Conservation (phyloP, 2,329 filamentous ascomycete species). For the Tolypocladium sp. region DNA sequence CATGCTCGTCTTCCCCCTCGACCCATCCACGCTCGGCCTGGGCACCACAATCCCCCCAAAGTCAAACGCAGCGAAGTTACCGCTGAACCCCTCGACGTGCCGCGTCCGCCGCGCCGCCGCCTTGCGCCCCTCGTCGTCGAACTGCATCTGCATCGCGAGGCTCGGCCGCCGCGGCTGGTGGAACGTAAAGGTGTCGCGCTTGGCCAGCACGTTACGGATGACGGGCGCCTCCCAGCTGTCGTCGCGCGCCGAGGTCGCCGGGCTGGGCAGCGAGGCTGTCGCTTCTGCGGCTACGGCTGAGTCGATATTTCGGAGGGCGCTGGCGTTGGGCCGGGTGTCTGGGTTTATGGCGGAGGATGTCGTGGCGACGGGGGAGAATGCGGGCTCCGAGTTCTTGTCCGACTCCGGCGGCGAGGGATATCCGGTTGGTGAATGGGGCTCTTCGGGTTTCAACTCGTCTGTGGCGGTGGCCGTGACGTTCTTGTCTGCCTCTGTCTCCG, state of each 20-base stretch:
- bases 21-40: constrained; percentile 1
- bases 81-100: constrained; percentile 22
- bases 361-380: constrained; percentile 11
- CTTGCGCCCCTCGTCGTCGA: constrained; percentile 11
- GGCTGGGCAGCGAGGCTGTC: constrained; percentile 27
- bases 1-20: background rate
- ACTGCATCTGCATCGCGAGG: constrained; percentile 35
- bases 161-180: constrained; percentile 36
- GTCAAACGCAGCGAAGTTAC: constrained; percentile 28
- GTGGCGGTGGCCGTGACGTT: background rate
- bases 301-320: constrained; percentile 16
- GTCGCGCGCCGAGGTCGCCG: constrained; percentile 30
- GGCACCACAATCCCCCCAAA: constrained; percentile 24
- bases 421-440: constrained; percentile 6
- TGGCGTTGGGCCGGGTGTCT: constrained; percentile 13
- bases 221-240: constrained; percentile 33
- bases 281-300: constrained; percentile 4
- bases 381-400: constrained; percentile 14
- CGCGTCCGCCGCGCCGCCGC: constrained; percentile 10
- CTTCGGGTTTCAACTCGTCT: too few species aligned
- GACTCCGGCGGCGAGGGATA: constrained; percentile 30
- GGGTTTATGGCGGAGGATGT: constrained; percentile 5
- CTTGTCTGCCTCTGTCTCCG: background rate
- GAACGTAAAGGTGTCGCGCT: constrained; percentile 41
- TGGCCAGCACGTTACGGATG: constrained; percentile 38